A percentile compares a stretch with the other conserved stretches of the same genome.
These are phyloP conservation scores for Niveomyces coronatus DNA, from an alignment of 2,329 filamentous ascomycete genomes.

Conservation along the genomic window DNA sequence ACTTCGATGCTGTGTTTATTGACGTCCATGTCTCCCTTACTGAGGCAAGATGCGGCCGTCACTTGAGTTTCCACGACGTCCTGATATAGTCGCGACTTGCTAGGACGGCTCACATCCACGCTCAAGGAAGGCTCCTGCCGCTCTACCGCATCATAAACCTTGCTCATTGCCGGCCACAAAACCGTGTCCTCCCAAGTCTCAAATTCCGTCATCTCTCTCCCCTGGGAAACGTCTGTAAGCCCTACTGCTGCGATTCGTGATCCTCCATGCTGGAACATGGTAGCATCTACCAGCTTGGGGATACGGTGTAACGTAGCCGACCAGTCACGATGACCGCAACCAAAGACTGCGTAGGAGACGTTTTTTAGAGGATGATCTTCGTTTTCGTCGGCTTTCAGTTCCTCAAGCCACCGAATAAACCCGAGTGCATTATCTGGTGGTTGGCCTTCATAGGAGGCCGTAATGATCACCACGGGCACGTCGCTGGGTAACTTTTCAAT, in stretches of 20 bases:
- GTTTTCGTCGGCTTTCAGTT: slow-evolving; percentile 30
- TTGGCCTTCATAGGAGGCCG: slow-evolving; percentile 63
- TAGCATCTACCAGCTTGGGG: slow-evolving; percentile 49
- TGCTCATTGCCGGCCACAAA: slow-evolving; percentile 39
- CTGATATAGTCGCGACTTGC: no score
- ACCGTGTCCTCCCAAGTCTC: slow-evolving; percentile 55
- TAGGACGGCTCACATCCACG: no score
- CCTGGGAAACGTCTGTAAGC: slow-evolving; percentile 47
- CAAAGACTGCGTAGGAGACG: slow-evolving; percentile 58
- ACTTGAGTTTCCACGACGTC: slow-evolving; percentile 13
- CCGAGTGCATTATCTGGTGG: slow-evolving; percentile 60
- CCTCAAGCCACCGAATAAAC: slow-evolving; percentile 54
- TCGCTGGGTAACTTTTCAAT: slow-evolving; percentile 48
- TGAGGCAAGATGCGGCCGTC: no score
- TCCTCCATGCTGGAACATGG: slow-evolving; percentile 29
- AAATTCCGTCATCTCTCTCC: slow-evolving; percentile 57
- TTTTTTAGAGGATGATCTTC: slow-evolving; percentile 40
- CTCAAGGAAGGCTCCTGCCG: no score
- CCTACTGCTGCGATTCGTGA: slow-evolving; percentile 34
- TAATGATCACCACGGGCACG: slow-evolving; percentile 55
- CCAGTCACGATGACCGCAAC: slow-evolving; percentile 51
- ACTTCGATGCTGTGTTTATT: no score
- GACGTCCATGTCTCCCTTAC: no score
- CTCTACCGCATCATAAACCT: slow-evolving; percentile 29
- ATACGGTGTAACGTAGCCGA: slow-evolving; percentile 54